phyloP scores from a whole-genome alignment of 2,329 filamentous ascomycete species.

The Trichoderma endophyticum region DNA sequence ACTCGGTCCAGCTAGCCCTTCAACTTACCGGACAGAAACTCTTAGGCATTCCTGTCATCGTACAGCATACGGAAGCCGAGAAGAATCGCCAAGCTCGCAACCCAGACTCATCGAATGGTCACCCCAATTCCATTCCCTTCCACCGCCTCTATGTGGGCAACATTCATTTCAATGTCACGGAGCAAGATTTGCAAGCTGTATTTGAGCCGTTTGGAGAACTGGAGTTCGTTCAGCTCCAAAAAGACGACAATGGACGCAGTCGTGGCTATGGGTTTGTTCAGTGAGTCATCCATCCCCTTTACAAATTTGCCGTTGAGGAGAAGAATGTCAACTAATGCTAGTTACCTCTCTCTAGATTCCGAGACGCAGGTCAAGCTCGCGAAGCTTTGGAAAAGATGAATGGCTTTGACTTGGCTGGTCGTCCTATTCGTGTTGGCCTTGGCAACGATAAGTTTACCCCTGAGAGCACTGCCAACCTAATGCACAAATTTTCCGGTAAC shows the following conservation, averaged over 20 bases:
- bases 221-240: conserved; percentile 95
- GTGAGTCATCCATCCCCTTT: conserved; percentile 55
- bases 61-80: conserved; percentile 96
- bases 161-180: conserved; percentile 98
- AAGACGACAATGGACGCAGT: conserved; percentile 86
- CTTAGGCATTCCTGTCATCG: conserved; percentile 97
- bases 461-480: conserved; percentile 87
- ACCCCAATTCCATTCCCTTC: conserved; percentile 86
- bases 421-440: conserved; percentile 96
- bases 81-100: conserved; percentile 96
- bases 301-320: neutral
- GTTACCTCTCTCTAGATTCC: conserved; percentile 59
- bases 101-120: conserved; percentile 63
- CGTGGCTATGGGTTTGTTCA: conserved; percentile 98
- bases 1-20: conserved; percentile 87
- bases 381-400: conserved; percentile 99
- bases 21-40: conserved; percentile 98
- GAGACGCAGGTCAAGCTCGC: conserved; percentile 84
- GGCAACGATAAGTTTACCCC: conserved; percentile 99
- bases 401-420: conserved; percentile 94
- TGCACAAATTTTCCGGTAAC: conserved; percentile 87
- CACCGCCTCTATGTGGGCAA: conserved; percentile 98
- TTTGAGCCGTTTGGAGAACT: conserved; percentile 98
- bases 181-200: conserved; percentile 90
- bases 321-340: conserved; percentile 33